Percentiles rank a stretch among this genome's conserved stretches.
These are phyloP conservation scores for Quercus berberidifolia DNA, from an alignment of 306 rosid genomes.

Conservation along the genomic window DNA sequence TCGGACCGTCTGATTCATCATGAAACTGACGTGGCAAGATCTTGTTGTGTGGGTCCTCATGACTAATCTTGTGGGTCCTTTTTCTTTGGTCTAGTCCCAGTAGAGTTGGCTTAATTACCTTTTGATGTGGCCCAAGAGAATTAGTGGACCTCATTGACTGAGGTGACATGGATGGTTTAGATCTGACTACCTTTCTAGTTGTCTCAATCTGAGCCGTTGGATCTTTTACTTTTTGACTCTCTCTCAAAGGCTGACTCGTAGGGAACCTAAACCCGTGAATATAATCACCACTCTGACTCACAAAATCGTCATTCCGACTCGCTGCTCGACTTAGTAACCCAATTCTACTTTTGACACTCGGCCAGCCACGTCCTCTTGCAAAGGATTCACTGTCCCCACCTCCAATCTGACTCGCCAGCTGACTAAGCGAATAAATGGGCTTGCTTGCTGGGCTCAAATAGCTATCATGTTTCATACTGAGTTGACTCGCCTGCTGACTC, in stretches of 20 bases:
- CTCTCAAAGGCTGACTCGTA: slow-evolving; percentile 7
- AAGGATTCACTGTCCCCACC: background rate
- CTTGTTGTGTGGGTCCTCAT: slow-evolving; percentile 1
- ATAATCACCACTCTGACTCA: slow-evolving; percentile 26
- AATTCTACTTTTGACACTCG: background rate
- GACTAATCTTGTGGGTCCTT: slow-evolving; percentile 13
- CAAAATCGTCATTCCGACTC: slow-evolving; percentile 7
- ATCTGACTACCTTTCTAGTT: background rate
- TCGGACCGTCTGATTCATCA: slow-evolving; percentile 26
- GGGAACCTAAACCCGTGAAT: slow-evolving; percentile 57
- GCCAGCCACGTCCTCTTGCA: slow-evolving; percentile 18
- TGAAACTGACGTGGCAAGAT: background rate
- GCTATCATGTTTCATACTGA: slow-evolving; percentile 13
- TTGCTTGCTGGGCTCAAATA: slow-evolving; percentile 10
- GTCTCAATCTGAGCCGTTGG: slow-evolving; percentile 1
- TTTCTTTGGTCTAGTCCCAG: slow-evolving; percentile 10
- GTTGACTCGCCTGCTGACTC: slow-evolving; percentile 17
- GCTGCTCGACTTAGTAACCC: slow-evolving; percentile 27
- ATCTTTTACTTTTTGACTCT: slow-evolving; percentile 14
- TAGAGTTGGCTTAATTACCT: slow-evolving; percentile 40
- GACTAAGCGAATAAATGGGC: slow-evolving; percentile 20
- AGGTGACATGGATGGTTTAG: slow-evolving; percentile 8
- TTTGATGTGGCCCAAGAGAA: slow-evolving; percentile 12
- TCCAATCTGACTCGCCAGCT: slow-evolving; percentile 10
- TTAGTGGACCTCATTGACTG: background rate